Base-by-base conservation (phyloP, 2,329 filamentous ascomycete genomes). In the Cryphonectria naterciae region DNA sequence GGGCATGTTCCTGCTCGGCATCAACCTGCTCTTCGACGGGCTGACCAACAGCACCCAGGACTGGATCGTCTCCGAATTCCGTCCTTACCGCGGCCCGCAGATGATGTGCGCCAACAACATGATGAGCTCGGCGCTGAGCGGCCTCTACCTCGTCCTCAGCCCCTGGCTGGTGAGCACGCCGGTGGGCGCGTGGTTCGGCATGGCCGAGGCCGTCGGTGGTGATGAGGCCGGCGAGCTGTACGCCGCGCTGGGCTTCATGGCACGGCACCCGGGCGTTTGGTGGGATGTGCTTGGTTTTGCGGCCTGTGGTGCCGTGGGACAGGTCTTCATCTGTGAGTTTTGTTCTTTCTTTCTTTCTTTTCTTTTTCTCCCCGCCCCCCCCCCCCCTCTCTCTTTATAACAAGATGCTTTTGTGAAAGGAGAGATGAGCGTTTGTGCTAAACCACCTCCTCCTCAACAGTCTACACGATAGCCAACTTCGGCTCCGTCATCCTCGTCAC, bases 61-160 rank as follows among this genome's bases (percentile, higher is more conserved):
- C 81, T 91, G 97, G 81, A 94, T 99, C 80, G 98, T 98, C 80
- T 82, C 83, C 74, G 86, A 89, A 8, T 97, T 94, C 82, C 89
- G 89, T 74, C 90, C 91, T 19, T 98, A 96, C 80, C 89, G 90
- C 2, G 96, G 96, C 13, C 94, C 95, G 72, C 96, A 99, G 87
- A 99, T 99, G 96, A 99, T 99, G 96, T 97, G 95, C 79, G 95
- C 95, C 54, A 94, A 98, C 82, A 99, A 98, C 80, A 84, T 97
- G 69, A 92, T 98, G 81, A 92, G 89, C 76, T 95, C 94, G 4
- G 78, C 90, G 63, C 85, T 98, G 70, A 98, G 95, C 4, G 85
- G 88, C 28, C 78, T 83, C 0, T 98, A 97, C 77, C 88, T 99
- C 61, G 74, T 95, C 25, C 78, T 94, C 28, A 92, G 91, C 76